Conservation (phyloP, 2,329 filamentous ascomycete species). For the Amylocarpus encephaloides region DNA sequence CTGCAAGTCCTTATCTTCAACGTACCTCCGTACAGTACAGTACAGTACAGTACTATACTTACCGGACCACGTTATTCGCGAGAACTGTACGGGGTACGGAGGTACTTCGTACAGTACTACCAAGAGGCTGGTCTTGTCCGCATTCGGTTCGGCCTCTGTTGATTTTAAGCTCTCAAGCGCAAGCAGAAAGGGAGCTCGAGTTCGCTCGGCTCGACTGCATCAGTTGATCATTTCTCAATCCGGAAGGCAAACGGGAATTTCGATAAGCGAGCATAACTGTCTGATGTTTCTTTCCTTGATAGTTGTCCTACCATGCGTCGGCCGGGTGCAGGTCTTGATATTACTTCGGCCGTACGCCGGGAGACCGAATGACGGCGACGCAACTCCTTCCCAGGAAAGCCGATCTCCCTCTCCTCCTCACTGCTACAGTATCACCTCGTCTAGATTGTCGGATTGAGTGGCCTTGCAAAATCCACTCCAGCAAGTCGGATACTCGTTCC, state of each 20-base stretch:
- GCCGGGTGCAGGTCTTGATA: background rate
- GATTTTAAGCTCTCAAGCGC: too few relatives aligned
- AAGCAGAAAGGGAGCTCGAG: too few relatives aligned
- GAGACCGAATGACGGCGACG: constrained; percentile 9
- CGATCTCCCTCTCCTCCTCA: background rate
- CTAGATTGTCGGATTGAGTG: background rate
- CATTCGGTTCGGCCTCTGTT: too few relatives aligned
- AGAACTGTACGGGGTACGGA: too few relatives aligned
- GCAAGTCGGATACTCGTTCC: background rate
- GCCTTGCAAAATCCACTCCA: background rate
- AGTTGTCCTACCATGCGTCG: background rate
- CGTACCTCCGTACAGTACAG: too few relatives aligned
- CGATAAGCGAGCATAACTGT: background rate
- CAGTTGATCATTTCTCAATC: too few relatives aligned
- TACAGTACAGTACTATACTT: too few relatives aligned
- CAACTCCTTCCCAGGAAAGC: constrained; percentile 5
- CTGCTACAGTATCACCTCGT: background rate
- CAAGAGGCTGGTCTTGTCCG: too few relatives aligned
- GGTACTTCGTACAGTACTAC: too few relatives aligned
- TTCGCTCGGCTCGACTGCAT: too few relatives aligned
- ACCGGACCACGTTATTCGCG: too few relatives aligned
- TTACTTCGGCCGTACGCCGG: background rate
- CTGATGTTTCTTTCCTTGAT: background rate
- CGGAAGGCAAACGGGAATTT: background rate
- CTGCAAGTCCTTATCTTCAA: too few relatives aligned